phyloP scores from a whole-genome alignment of 495 filamentous ascomycete species.

The Recurvomyces mirabilis region DNA sequence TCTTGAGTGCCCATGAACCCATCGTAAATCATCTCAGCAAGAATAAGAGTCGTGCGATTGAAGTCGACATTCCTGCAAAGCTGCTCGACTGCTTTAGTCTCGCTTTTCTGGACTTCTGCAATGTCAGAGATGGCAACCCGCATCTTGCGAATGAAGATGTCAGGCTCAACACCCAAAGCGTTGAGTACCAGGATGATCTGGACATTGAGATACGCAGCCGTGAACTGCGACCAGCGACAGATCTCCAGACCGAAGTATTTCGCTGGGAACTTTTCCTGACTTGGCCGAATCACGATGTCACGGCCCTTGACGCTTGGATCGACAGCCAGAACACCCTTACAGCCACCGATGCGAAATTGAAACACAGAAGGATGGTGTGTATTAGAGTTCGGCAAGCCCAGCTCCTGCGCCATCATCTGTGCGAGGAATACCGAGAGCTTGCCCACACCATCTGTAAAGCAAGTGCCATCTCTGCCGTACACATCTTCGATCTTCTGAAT shows the following conservation, averaged over 20 bases:
- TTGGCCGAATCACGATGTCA: constrained; percentile 60
- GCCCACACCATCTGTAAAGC: constrained; percentile 87
- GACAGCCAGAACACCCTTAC: constrained; percentile 75
- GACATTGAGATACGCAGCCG: constrained; percentile 68
- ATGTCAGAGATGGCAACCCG: constrained; percentile 51
- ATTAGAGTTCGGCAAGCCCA: constrained; percentile 40
- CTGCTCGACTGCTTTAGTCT: constrained; percentile 48
- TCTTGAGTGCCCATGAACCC: constrained; percentile 70
- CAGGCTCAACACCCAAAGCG: constrained; percentile 57
- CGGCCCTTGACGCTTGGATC: constrained; percentile 30
- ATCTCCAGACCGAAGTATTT: constrained; percentile 66
- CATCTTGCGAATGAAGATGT: constrained; percentile 57
- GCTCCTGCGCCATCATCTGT: constrained; percentile 51
- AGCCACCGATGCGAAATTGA: constrained; percentile 85
- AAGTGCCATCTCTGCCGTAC: constrained; percentile 48
- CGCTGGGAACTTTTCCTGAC: constrained; percentile 80
- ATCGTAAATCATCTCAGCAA: constrained; percentile 63
- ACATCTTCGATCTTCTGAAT: constrained; percentile 52
- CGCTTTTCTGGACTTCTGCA: constrained; percentile 54
- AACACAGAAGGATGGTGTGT: constrained; percentile 60
- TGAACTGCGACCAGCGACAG: constrained; percentile 64
- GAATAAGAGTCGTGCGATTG: constrained; percentile 62
- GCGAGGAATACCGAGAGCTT: constrained; percentile 77
- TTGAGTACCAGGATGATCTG: constrained; percentile 82
- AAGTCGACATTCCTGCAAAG: constrained; percentile 72